These are phyloP conservation scores for Exophiala calicioides DNA, from an alignment of 2,329 filamentous ascomycete genomes.

Conservation along the genomic window DNA sequence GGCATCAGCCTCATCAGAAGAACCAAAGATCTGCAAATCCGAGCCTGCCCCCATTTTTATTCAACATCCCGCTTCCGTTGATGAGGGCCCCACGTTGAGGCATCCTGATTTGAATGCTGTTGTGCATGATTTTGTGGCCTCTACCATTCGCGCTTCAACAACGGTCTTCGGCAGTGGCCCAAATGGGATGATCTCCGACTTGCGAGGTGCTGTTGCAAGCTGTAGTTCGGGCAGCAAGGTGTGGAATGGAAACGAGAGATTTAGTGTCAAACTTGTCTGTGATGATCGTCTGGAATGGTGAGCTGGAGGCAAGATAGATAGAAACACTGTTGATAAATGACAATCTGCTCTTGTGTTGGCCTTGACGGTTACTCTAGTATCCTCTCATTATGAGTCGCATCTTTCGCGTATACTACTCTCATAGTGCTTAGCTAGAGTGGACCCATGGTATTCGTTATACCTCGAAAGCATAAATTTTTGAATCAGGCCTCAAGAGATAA, in stretches of 20 bases:
- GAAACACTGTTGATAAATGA: background rate
- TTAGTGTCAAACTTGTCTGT: slow-evolving; percentile 58
- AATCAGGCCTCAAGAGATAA: slow-evolving; percentile 18
- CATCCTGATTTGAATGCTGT: slow-evolving; percentile 52
- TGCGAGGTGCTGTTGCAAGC: slow-evolving; percentile 56
- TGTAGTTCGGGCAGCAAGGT: slow-evolving; percentile 57
- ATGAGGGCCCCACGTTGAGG: slow-evolving; percentile 34
- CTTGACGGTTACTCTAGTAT: too few relatives aligned
- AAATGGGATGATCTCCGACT: slow-evolving; percentile 59
- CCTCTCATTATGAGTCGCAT: too few relatives aligned
- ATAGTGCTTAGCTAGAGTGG: too few relatives aligned
- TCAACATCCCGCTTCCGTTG: slow-evolving; percentile 25
- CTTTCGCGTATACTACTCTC: too few relatives aligned
- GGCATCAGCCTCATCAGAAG: too few relatives aligned
- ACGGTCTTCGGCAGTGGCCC: slow-evolving; percentile 64
- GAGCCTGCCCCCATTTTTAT: too few relatives aligned
- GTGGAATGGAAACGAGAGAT: slow-evolving; percentile 59
- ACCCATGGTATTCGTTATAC: too few relatives aligned
- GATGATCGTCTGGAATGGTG: slow-evolving; percentile 58
- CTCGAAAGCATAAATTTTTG: too few relatives aligned
- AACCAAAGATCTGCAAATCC: too few relatives aligned
- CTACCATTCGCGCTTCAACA: slow-evolving; percentile 51
- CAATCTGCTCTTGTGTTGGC: too few relatives aligned
- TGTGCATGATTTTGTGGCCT: slow-evolving; percentile 52
- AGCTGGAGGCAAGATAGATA: background rate